Evolutionary conservation across 2,329 filamentous ascomycete genomes (phyloP).

Genomic region (Westerdykella aurantiaca): DNA sequence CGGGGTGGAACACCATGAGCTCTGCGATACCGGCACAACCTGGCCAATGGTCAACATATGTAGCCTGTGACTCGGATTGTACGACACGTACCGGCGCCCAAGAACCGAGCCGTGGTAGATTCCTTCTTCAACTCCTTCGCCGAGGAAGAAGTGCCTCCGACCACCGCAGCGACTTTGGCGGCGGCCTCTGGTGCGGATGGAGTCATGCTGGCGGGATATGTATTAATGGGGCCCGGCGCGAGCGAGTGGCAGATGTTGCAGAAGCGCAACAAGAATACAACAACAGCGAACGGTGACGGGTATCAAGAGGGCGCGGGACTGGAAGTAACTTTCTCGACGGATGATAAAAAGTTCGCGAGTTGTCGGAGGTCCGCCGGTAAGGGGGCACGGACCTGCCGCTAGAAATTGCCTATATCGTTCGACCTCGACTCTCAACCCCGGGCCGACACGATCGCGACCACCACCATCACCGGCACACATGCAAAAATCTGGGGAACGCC

Average conservation of each 20-base stretch:
- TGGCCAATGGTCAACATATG: constrained; percentile 36
- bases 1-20: constrained; percentile 70
- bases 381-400: neutral
- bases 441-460: too few relatives aligned
- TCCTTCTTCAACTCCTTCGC: constrained; percentile 70
- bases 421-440: too few relatives aligned
- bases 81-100: constrained; percentile 75
- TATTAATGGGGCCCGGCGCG: neutral
- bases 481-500: too few relatives aligned
- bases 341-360: neutral
- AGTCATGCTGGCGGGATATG: neutral
- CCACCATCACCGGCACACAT: too few relatives aligned
- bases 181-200: constrained; percentile 4
- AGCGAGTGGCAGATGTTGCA: neutral
- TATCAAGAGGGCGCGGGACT: too few relatives aligned
- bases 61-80: neutral
- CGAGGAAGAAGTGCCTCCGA: constrained; percentile 34
- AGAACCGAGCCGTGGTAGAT: constrained; percentile 77
- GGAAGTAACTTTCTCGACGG: too few relatives aligned
- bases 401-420: neutral
- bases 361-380: neutral
- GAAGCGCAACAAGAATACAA: neutral
- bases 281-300: neutral
- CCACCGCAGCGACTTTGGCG: constrained; percentile 12
- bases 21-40: constrained; percentile 91